Evolutionary conservation across 2,329 filamentous ascomycete species (phyloP), one percentile per base, ranked within the genome.

Genomic region (Fusarium domesticum): DNA sequence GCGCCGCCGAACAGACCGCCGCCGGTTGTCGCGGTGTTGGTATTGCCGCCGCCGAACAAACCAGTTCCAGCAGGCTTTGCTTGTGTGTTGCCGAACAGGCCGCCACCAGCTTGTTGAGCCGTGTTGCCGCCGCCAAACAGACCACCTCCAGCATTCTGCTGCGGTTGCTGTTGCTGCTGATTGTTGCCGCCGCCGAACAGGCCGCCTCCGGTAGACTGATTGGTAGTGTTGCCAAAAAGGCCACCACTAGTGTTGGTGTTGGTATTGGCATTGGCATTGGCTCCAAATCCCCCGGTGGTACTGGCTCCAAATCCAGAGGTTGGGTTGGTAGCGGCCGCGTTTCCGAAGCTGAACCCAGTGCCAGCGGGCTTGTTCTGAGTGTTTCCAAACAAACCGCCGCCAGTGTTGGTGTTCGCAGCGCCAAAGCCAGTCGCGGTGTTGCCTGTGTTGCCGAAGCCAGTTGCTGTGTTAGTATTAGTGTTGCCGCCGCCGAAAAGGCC

Each of bases 61-160:
- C 52, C 52, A 5, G 52, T 58, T n/a, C 58, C 60, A 7, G 58
- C 56, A 33, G 70, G 64, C 47, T 70, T 70, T 44, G 63, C 67
- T 47, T 70, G 67, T 16, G 58, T 64, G 44, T 59, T 67, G 17
- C 72, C 74, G 39, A 80, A 76, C 2, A 76, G 54, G 34, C 67
- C 63, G 28, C 68, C 65, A 19, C 53, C 39, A 33, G 50, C 58
- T 35, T 58, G 63, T 43, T 47, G 59, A 28, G 57, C 59, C 6
- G 59, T 51, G 17, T 63, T 49, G 20, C 71, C 72, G 28, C 75
- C 74, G 6, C 63, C 66, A 15, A 63, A 55, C 3, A 64, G 59
- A 19, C 48, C 34, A 2, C 61, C 58, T 23, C 48, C 58, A 15
- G 53, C 47, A 5, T 56, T 46, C 57, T n/a, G 64, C 50, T 15